Evolutionary conservation across 495 filamentous ascomycete species (phyloP).

Genomic region (Paragyromitra xinjiangensis): DNA sequence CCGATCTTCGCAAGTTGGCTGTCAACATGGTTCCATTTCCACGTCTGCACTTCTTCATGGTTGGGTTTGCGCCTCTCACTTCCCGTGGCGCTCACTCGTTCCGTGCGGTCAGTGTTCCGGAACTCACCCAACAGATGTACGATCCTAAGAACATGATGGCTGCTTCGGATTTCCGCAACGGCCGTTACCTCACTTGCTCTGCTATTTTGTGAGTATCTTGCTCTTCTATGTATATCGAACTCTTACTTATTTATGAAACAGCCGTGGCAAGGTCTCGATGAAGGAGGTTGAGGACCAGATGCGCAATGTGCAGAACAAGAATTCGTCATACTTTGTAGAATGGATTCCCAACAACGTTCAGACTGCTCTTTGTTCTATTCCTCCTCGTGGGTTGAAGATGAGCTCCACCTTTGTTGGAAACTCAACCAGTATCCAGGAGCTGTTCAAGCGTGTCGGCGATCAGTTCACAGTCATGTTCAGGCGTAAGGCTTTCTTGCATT

Average conservation of each 20-base stretch:
- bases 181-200: slow-evolving; percentile 99
- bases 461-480: slow-evolving; percentile 99
- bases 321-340: slow-evolving; percentile 99
- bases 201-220: slow-evolving; percentile 77
- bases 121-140: slow-evolving; percentile 99
- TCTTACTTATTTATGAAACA: slow-evolving; percentile 60
- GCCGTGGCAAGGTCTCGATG: slow-evolving; percentile 99
- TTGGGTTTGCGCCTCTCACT: slow-evolving; percentile 98
- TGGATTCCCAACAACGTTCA: slow-evolving; percentile 99
- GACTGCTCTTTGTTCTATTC: slow-evolving; percentile 99
- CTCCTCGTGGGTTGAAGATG: slow-evolving; percentile 98
- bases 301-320: slow-evolving; percentile 99
- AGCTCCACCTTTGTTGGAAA: slow-evolving; percentile 99
- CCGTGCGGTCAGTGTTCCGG: slow-evolving; percentile 96
- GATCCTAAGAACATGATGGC: slow-evolving; percentile 99
- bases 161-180: slow-evolving; percentile 99
- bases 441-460: slow-evolving; percentile 99
- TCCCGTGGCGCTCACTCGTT: slow-evolving; percentile 93
- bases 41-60: slow-evolving; percentile 99
- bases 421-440: slow-evolving; percentile 99
- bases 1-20: slow-evolving; percentile 98
- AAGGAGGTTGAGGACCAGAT: slow-evolving; percentile 99
- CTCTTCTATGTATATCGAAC: not conserved
- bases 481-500: slow-evolving; percentile 99
- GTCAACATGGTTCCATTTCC: slow-evolving; percentile 99